Evolutionary conservation across 495 filamentous ascomycete species (phyloP).

Genomic region (Hyaloscypha bicolor): DNA sequence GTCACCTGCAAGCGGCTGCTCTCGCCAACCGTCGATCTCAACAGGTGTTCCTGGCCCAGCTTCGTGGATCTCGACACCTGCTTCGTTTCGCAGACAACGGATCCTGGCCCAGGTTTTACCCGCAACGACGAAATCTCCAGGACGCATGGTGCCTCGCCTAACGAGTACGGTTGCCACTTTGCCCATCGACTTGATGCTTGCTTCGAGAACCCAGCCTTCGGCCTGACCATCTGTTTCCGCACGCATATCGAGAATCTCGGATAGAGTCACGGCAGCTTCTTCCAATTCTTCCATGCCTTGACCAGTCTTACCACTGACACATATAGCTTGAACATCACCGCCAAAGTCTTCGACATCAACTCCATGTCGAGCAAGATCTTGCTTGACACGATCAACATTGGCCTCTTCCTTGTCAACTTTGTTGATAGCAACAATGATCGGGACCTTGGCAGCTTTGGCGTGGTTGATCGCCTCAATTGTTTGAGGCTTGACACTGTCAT

Average conservation of each 20-base stretch:
- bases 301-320: conserved; percentile 91
- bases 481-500: conserved; percentile 97
- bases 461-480: conserved; percentile 97
- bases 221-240: conserved; percentile 74
- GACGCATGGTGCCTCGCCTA: conserved; percentile 78
- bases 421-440: conserved; percentile 98
- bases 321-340: conserved; percentile 90
- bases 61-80: conserved; percentile 67
- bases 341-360: conserved; percentile 95
- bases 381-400: conserved; percentile 79
- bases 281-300: conserved; percentile 90
- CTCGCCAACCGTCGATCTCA: conserved; percentile 92
- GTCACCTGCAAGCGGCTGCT: conserved; percentile 87
- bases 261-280: conserved; percentile 79
- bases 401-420: conserved; percentile 90
- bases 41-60: conserved; percentile 89
- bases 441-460: conserved; percentile 84
- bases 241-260: conserved; percentile 88
- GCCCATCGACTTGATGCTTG: conserved; percentile 83
- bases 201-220: conserved; percentile 95
- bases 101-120: conserved; percentile 84
- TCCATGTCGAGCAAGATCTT: conserved; percentile 80
- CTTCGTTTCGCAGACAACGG: conserved; percentile 81
- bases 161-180: conserved; percentile 89
- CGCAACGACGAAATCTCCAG: conserved; percentile 85